phyloP scores from a whole-genome alignment of 1,284 basidiomycete species.

The Butyriboletus pseudospeciosus region DNA sequence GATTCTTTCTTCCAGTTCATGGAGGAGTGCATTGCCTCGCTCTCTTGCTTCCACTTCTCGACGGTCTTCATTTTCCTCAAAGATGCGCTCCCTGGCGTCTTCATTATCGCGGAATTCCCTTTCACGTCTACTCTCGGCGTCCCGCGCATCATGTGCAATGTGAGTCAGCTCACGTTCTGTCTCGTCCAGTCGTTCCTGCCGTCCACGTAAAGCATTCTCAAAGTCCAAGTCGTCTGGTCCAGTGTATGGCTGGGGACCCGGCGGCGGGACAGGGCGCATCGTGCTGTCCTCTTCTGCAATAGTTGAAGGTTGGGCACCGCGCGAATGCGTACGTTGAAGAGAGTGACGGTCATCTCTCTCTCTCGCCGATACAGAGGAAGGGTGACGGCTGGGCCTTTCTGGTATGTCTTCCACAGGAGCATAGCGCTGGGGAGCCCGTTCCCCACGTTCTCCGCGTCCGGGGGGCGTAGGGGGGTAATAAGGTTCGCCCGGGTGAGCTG shows the following conservation, averaged over 20 bases:
- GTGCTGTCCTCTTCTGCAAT: constrained; percentile 20
- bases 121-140: constrained; percentile 60
- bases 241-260: constrained; percentile 1
- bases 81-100: constrained; percentile 58
- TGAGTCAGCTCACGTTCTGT: constrained; percentile 48
- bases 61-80: constrained; percentile 54
- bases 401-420: constrained; percentile 4
- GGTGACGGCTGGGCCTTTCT: constrained; percentile 9
- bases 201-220: constrained; percentile 50
- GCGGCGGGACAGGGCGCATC: constrained; percentile 24
- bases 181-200: constrained; percentile 52
- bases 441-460: neutral
- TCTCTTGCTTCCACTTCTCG: constrained; percentile 52
- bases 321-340: constrained; percentile 11
- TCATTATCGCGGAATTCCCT: constrained; percentile 59
- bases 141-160: constrained; percentile 45
- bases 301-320: constrained; percentile 10
- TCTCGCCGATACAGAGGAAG: constrained; percentile 15
- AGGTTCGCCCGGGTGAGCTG: constrained; percentile 16
- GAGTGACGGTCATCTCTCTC: constrained; percentile 1
- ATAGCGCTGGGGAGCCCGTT: neutral
- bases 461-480: constrained; percentile 11
- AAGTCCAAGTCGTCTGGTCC: constrained; percentile 21
- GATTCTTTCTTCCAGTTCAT: constrained; percentile 41
- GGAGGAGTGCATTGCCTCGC: constrained; percentile 48